These are phyloP conservation scores for Mycena olivaceomarginata DNA, from an alignment of 768 basidiomycete genomes.

Conservation along the genomic window DNA sequence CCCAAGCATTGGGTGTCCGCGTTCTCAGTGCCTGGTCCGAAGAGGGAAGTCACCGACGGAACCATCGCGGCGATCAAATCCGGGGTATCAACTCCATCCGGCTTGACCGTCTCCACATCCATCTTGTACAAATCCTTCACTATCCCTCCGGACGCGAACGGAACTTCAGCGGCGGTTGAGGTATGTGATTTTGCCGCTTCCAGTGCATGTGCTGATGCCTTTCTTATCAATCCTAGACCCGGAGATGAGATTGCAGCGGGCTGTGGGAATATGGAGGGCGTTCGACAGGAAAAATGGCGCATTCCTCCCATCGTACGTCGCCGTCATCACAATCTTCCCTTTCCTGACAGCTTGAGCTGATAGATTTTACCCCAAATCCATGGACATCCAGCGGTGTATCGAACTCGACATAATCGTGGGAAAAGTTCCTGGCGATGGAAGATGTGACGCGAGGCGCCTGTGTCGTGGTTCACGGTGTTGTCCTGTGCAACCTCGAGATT, in stretches of 20 bases:
- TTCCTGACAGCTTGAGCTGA: constrained; percentile 26
- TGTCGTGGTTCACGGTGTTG: constrained; percentile 5
- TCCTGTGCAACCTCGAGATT: constrained; percentile 9
- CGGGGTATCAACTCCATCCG: neutral
- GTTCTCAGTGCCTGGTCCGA: constrained; percentile 29
- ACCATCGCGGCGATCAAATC: constrained; percentile 31
- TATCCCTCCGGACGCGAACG: constrained; percentile 20
- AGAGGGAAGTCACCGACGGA: constrained; percentile 21
- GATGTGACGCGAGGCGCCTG: constrained; percentile 25
- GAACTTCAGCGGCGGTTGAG: no score
- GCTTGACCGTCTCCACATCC: constrained; percentile 24
- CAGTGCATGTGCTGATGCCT: no score
- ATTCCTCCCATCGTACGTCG: constrained; percentile 1
- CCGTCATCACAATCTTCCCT: constrained; percentile 26
- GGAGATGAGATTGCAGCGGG: constrained; percentile 41
- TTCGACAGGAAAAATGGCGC: constrained; percentile 27
- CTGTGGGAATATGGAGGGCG: constrained; percentile 32
- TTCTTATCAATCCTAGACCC: constrained; percentile 25
- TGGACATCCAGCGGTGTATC: constrained; percentile 23
- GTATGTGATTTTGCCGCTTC: no score
- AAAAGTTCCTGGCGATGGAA: constrained; percentile 25
- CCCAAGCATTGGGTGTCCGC: neutral
- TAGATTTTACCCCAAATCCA: constrained; percentile 16
- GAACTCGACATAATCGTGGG: constrained; percentile 35
- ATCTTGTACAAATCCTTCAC: constrained; percentile 34